These are phyloP conservation scores for Clavispora fructus DNA, from an alignment of 805 yeast species.

Conservation along the genomic window DNA sequence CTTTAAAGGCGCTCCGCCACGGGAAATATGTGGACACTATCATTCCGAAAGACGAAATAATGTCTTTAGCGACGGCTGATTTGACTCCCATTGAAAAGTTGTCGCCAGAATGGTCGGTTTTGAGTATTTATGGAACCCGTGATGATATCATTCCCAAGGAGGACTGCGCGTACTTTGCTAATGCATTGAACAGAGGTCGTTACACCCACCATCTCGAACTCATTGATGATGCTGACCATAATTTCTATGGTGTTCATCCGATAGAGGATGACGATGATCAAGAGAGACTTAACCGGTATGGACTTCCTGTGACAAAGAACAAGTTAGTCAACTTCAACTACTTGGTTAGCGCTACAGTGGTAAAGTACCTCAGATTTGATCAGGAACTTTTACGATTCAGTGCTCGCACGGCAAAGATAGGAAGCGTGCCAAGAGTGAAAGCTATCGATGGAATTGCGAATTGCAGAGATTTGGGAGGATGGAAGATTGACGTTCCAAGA, in stretches of 20 bases:
- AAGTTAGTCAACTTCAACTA: constrained; percentile 54
- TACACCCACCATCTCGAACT: constrained; percentile 46
- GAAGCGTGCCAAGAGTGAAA: constrained; percentile 52
- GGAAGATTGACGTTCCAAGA: constrained; percentile 37
- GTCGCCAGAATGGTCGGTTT: constrained; percentile 44
- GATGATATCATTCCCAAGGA: constrained; percentile 63
- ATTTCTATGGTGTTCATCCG: constrained; percentile 53
- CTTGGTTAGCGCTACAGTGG: constrained; percentile 44
- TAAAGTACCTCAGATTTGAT: constrained; percentile 43
- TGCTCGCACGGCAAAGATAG: constrained; percentile 27
- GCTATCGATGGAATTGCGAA: constrained; percentile 62
- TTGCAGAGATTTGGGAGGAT: constrained; percentile 81
- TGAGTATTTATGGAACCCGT: constrained; percentile 65
- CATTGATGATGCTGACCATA: constrained; percentile 74
- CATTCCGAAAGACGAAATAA: constrained; percentile 47
- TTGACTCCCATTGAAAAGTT: constrained; percentile 37
- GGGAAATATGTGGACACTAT: constrained; percentile 42
- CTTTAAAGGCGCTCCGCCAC: constrained; percentile 41
- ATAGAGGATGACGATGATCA: constrained; percentile 30
- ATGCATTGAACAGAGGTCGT: constrained; percentile 50
- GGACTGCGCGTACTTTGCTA: constrained; percentile 58
- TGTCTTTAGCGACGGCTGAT: constrained; percentile 46
- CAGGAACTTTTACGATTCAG: constrained; percentile 53
- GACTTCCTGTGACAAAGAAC: constrained; percentile 40
- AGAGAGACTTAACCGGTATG: constrained; percentile 30